These are phyloP conservation scores for Coniferiporia weirii DNA, from an alignment of 1,284 basidiomycete species.

Conservation along the genomic window DNA sequence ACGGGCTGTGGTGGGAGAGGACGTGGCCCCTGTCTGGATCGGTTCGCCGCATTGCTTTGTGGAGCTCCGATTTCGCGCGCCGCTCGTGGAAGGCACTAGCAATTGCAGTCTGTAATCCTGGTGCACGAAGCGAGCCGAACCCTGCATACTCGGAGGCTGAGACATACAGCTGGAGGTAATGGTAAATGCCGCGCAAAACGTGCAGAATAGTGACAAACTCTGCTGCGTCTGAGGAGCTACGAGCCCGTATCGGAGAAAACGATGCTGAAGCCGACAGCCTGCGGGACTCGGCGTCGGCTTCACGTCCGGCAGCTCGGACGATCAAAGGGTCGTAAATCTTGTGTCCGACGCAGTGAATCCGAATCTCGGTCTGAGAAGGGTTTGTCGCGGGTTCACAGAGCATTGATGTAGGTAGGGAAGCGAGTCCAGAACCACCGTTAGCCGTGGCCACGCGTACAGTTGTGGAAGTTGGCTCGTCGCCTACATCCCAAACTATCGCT, in stretches of 20 bases:
- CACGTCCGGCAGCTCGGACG: not conserved
- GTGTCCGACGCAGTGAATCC: slow-evolving; percentile 14
- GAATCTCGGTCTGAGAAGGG: slow-evolving; percentile 11
- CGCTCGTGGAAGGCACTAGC: slow-evolving; percentile 13
- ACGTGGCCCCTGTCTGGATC: not conserved
- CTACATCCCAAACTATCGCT: slow-evolving; percentile 8
- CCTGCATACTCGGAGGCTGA: slow-evolving; percentile 4
- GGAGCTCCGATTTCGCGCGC: not conserved
- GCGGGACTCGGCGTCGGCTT: no score
- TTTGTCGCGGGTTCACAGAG: slow-evolving; percentile 11
- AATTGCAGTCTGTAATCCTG: slow-evolving; percentile 7
- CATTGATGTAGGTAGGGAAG: not conserved
- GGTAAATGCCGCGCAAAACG: slow-evolving; percentile 11
- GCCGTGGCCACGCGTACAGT: slow-evolving; percentile 2
- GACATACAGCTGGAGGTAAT: slow-evolving; percentile 9
- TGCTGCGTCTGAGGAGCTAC: not conserved
- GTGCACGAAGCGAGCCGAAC: slow-evolving; percentile 1
- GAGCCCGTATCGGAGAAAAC: not conserved
- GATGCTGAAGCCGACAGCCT: not conserved
- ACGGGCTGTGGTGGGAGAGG: not conserved
- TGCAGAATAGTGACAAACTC: slow-evolving; percentile 9
- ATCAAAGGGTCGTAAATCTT: slow-evolving; percentile 8
- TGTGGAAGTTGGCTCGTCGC: slow-evolving; percentile 6
- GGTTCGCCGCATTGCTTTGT: not conserved
- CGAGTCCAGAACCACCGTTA: not conserved